Base-by-base conservation (phyloP, 495 filamentous ascomycete genomes). In the Annulohypoxylon bovei region DNA sequence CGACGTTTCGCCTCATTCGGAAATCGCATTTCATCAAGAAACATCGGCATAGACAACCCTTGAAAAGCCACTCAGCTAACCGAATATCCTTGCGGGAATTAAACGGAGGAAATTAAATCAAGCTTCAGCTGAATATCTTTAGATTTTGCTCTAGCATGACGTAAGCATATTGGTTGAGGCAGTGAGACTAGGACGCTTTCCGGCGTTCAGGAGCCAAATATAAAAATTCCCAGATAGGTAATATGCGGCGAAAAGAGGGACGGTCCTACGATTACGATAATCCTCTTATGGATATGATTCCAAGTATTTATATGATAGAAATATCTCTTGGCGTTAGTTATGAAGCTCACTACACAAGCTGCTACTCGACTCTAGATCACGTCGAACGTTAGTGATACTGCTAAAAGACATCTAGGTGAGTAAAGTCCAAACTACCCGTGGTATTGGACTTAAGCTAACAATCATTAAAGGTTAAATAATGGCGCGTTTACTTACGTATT, bases 311-410 rank as follows among this genome's bases (percentile, higher is more conserved):
- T 54, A 28, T 18, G 3, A 54, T 28, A 6, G n/a, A 14, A 35
- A 35, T 20, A 54, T 54, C 50, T 54, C 50, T 54, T 54, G 50
- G 27, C 50, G n/a, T 33, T 5, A n/a, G 18, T 54, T n/a, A 16
- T 9, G 9, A 25, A 54, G 1, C 14, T 54, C 18, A 8, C 5
- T 12, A 18, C 14, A 16, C 40, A 44, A 18, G 40, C 6, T 22
- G n/a, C 6, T 18, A 44, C 40, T 44, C 6, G 1, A 16, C 6
- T 7, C 9, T 18, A 25, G 6, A 47, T 22, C 22, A 7, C 16
- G 44, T 47, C 18, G 44, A 20, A 7, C 3, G 6, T 23, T 8
- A 5, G 44, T 22, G 22, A 22, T 47, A 23, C 1, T 20, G 1
- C 5, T n/a, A 20, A 6, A 7, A 47, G 6, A 1, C 22, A 47